Evolutionary conservation across 306 rosid genomes (phyloP).

Genomic region (Acacia acuminata): DNA sequence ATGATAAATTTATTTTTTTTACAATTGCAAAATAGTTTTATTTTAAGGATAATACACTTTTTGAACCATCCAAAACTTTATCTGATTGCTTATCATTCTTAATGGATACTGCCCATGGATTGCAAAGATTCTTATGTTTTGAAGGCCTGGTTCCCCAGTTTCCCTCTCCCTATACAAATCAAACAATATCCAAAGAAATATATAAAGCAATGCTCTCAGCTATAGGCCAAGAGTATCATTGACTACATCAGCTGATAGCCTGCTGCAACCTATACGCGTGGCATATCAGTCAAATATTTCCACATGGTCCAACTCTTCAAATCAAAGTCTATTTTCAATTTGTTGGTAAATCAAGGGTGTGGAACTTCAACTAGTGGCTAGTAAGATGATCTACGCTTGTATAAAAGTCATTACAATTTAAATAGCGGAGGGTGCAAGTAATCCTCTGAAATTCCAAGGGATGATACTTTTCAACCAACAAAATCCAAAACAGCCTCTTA

Average conservation of each 20-base stretch:
- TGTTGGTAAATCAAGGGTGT: conserved; percentile 33
- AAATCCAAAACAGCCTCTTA: neutral
- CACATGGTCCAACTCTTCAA: conserved; percentile 8
- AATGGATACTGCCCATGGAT: no score
- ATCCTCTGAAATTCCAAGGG: neutral
- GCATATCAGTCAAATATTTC: conserved; percentile 24
- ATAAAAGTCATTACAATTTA: no score
- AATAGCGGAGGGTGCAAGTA: neutral
- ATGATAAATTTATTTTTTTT: neutral
- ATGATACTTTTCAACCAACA: neutral
- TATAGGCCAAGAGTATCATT: conserved; percentile 66
- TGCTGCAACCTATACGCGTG: conserved; percentile 80
- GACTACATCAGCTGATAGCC: conserved; percentile 34
- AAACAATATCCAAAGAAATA: neutral
- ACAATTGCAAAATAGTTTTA: no score
- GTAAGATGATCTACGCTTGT: conserved; percentile 56
- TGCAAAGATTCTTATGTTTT: no score
- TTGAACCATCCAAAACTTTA: no score
- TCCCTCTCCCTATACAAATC: neutral
- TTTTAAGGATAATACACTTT: no score
- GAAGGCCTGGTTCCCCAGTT: neutral
- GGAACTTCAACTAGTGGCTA: conserved; percentile 52
- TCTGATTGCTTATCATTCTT: no score
- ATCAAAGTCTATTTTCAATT: conserved; percentile 34
- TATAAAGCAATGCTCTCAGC: conserved; percentile 43